Conservation (phyloP, 768 basidiomycete genomes). For the Tulasnella sp. region DNA sequence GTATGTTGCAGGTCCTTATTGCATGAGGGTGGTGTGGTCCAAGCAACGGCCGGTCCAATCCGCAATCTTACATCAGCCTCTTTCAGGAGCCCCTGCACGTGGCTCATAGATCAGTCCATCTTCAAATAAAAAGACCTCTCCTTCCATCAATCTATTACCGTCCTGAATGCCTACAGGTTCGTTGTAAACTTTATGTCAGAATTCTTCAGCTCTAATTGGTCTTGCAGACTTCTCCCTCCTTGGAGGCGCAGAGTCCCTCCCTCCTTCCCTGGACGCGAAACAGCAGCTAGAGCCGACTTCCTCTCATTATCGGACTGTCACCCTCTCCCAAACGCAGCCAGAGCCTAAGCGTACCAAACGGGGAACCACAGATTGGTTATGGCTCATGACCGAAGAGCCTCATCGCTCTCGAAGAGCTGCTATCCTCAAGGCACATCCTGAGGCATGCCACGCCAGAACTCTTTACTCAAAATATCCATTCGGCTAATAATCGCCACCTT, state of each 20-base stretch:
- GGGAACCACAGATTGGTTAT: conserved; percentile 81
- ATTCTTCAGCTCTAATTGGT: background rate
- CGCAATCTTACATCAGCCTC: background rate
- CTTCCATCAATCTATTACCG: background rate
- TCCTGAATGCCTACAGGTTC: background rate
- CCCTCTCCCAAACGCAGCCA: conserved; percentile 25
- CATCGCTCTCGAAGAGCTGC: conserved; percentile 78
- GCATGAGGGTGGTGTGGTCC: background rate
- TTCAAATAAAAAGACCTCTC: background rate
- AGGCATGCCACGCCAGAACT: conserved; percentile 39
- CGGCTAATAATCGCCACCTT: background rate
- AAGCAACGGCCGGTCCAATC: background rate
- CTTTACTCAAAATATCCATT: background rate
- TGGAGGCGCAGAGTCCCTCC: background rate
- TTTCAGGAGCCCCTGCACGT: background rate
- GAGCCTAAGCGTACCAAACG: conserved; percentile 43
- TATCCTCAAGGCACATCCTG: conserved; percentile 90
- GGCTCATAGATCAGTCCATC: background rate
- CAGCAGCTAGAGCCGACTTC: conserved; percentile 20
- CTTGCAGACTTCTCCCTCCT: background rate
- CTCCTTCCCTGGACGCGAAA: background rate
- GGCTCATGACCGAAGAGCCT: conserved; percentile 97
- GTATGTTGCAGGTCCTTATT: background rate
- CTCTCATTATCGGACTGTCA: conserved; percentile 41
- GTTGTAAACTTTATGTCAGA: background rate